Evolutionary conservation across 169 alveolate species (phyloP).

Genomic region (Theileria parva): DNA sequence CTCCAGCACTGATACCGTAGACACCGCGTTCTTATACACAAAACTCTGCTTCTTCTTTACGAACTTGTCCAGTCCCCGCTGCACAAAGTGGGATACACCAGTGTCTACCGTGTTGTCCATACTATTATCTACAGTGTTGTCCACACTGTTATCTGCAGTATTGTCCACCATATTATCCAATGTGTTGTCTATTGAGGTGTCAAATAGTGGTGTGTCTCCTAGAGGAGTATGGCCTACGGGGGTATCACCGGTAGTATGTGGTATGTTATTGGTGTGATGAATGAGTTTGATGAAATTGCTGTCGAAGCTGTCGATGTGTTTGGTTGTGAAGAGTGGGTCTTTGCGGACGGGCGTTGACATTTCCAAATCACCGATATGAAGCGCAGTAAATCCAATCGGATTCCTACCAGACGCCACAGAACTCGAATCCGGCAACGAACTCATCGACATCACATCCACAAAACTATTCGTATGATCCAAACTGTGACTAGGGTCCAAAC

Average conservation of each 20-base stretch:
- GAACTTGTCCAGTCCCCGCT: slow-evolving; percentile 31
- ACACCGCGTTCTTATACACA: slow-evolving; percentile 38
- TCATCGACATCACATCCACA: neutral
- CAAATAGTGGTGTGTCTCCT: too few relatives aligned
- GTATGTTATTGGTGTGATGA: too few relatives aligned
- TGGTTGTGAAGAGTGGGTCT: neutral
- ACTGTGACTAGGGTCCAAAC: neutral
- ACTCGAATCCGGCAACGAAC: slow-evolving; percentile 3
- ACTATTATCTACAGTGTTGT: too few relatives aligned
- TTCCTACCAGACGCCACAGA: neutral
- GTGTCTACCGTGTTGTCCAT: slow-evolving; percentile 23
- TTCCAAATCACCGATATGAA: slow-evolving; percentile 16
- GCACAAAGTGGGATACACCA: slow-evolving; percentile 16
- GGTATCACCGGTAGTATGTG: too few relatives aligned
- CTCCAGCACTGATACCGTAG: slow-evolving; percentile 54
- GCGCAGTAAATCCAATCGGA: slow-evolving; percentile 11
- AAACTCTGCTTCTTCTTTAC: slow-evolving; percentile 21
- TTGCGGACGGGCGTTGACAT: slow-evolving; percentile 11
- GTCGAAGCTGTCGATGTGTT: slow-evolving; percentile 18
- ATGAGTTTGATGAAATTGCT: slow-evolving; percentile 4
- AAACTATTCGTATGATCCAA: neutral
- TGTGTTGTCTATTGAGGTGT: too few relatives aligned
- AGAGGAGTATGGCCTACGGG: neutral
- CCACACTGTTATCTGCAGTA: slow-evolving; percentile 10
- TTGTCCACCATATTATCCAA: neutral